Evolutionary conservation across 139 green algal species (phyloP).

Genomic region (Tetradesmus lagerheimii): DNA sequence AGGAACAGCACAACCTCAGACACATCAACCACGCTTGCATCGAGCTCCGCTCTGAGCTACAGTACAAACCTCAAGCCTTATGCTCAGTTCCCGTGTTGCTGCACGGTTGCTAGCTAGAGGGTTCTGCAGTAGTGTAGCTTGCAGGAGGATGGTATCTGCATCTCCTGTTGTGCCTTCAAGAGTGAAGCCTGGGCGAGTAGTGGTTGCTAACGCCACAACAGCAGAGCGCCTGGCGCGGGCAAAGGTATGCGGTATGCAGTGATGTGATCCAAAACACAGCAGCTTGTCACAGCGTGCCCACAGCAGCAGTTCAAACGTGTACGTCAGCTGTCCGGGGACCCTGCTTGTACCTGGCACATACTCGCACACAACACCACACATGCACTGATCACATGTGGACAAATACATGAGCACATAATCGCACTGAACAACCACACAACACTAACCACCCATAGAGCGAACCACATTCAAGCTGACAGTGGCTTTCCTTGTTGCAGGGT

Average conservation of each 20-base stretch:
- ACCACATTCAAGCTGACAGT: too few relatives aligned
- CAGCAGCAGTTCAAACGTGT: too few relatives aligned
- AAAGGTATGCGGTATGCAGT: conserved; percentile 7
- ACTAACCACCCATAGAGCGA: too few relatives aligned
- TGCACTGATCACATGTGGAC: too few relatives aligned
- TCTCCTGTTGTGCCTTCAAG: background rate
- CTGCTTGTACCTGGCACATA: too few relatives aligned
- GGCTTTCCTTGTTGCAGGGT: conserved; percentile 34
- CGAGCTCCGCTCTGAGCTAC: too few relatives aligned
- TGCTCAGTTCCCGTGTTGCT: background rate
- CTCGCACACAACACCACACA: background rate
- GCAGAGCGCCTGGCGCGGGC: conserved; percentile 12
- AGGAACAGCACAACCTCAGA: too few relatives aligned
- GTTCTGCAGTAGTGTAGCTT: background rate
- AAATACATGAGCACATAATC: too few relatives aligned
- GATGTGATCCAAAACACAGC: background rate
- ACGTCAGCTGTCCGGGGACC: too few relatives aligned
- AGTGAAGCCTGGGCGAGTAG: background rate
- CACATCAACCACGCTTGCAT: too few relatives aligned
- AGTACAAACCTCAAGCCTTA: background rate
- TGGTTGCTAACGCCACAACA: conserved; percentile 21
- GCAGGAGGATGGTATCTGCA: conserved; percentile 11
- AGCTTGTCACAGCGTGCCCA: too few relatives aligned
- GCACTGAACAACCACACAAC: background rate
- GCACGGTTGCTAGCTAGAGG: background rate